phyloP scores from a whole-genome alignment of 2,329 filamentous ascomycete genomes.

The Fusarium cicatricum region DNA sequence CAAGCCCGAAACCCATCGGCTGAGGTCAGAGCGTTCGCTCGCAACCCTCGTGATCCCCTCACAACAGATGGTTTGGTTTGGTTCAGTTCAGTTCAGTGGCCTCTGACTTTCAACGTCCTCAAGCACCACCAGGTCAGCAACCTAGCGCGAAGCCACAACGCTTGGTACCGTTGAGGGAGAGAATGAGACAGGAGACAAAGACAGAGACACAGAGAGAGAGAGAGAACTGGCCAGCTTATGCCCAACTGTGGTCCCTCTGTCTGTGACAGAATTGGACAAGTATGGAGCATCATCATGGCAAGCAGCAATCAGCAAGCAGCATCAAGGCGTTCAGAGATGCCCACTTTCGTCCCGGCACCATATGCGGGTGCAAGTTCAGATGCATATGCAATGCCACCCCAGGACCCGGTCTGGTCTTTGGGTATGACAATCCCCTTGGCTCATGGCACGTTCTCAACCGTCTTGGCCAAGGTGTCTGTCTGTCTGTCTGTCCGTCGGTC shows the following conservation, averaged over 20 bases:
- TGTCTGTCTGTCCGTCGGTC: too few relatives aligned
- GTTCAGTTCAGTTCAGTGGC: slow-evolving; percentile 23
- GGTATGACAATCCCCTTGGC: slow-evolving; percentile 35
- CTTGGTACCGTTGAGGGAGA: slow-evolving; percentile 30
- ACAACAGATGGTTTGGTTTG: slow-evolving; percentile 14
- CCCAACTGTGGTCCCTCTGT: slow-evolving; percentile 6
- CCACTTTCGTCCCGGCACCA: slow-evolving; percentile 20
- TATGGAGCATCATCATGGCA: not conserved
- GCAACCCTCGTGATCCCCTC: slow-evolving; percentile 39
- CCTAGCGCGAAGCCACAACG: slow-evolving; percentile 30
- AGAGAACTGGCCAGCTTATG: not conserved
- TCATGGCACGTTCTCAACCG: slow-evolving; percentile 41
- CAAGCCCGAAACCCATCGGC: slow-evolving; percentile 40
- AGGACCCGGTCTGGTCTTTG: slow-evolving; percentile 37
- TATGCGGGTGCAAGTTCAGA: slow-evolving; percentile 37
- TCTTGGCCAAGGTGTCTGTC: slow-evolving; percentile 17
- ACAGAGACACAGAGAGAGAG: not conserved
- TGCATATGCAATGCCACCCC: slow-evolving; percentile 42
- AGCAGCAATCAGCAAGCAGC: slow-evolving; percentile 7
- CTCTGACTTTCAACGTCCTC: slow-evolving; percentile 40
- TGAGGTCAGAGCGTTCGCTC: slow-evolving; percentile 38
- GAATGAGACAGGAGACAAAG: not conserved
- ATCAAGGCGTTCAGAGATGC: slow-evolving; percentile 16
- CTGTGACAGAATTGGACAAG: not conserved
- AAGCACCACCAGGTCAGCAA: slow-evolving; percentile 18